Conservation (phyloP, 2,329 filamentous ascomycete genomes). For the Myriosclerotinia curreyana region DNA sequence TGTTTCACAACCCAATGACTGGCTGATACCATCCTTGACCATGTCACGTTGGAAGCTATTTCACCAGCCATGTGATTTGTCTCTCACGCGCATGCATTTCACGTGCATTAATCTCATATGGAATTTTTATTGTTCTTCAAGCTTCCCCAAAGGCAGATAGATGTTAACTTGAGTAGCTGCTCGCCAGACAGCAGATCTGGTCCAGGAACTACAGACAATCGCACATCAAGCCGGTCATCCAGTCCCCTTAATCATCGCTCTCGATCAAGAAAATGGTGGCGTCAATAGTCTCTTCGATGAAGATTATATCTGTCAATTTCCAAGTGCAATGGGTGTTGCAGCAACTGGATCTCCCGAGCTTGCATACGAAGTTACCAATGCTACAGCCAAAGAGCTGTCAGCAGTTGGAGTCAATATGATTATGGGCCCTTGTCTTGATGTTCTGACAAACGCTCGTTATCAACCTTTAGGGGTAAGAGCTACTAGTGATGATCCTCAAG, state of each 20-base stretch:
- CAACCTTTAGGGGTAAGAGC: conserved; percentile 88
- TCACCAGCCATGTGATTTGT: neutral
- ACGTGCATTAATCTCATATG: conserved; percentile 3
- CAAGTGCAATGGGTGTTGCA: conserved; percentile 95
- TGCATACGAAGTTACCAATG: conserved; percentile 86
- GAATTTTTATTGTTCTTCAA: conserved; percentile 1
- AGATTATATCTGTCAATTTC: conserved; percentile 92
- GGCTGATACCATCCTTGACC: neutral
- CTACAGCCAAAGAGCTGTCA: conserved; percentile 86
- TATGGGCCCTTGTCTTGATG: conserved; percentile 88
- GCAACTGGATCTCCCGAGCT: conserved; percentile 82
- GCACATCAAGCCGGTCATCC: conserved; percentile 87
- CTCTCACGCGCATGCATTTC: conserved; percentile 13
- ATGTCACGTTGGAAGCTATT: neutral
- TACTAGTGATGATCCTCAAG: conserved; percentile 87
- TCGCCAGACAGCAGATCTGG: conserved; percentile 81
- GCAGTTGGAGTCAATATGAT: conserved; percentile 96
- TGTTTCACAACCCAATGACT: conserved; percentile 9
- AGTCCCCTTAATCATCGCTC: conserved; percentile 80
- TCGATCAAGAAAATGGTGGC: conserved; percentile 97
- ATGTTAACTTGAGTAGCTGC: conserved; percentile 62
- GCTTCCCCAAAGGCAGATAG: conserved; percentile 16
- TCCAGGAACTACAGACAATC: conserved; percentile 88
- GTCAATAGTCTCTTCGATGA: conserved; percentile 97
- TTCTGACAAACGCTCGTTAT: conserved; percentile 87